These are phyloP conservation scores for Pythium rhizo-oryzae DNA, from an alignment of 352 stramenopile genomes.

Conservation along the genomic window DNA sequence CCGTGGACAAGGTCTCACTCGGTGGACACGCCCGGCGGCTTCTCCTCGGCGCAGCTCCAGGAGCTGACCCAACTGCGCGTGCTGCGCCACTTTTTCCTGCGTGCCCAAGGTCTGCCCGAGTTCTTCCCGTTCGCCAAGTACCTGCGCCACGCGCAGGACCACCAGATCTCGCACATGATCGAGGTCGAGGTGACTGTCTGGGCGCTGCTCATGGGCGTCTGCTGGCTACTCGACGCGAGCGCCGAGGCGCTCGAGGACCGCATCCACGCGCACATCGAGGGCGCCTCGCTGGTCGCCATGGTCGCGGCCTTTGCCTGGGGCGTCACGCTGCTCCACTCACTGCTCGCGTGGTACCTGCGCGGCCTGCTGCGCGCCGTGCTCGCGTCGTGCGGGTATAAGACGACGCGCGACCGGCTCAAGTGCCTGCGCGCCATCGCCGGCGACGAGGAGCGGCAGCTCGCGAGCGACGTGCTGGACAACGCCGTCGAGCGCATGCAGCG, in stretches of 20 bases:
- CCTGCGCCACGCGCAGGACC: constrained; percentile 58
- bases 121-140: constrained; percentile 67
- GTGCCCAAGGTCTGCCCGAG: constrained; percentile 7
- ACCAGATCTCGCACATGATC: constrained; percentile 74
- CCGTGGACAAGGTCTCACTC: constrained; percentile 2
- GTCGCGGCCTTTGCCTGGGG: constrained; percentile 23
- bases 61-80: constrained; percentile 12
- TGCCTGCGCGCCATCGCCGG: constrained; percentile 9
- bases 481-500: constrained; percentile 23
- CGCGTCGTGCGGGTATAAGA: constrained; percentile 4
- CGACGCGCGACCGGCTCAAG: constrained; percentile 12
- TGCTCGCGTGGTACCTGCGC: constrained; percentile 13
- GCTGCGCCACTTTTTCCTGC: constrained; percentile 23
- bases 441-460: constrained; percentile 15
- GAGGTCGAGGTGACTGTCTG: constrained; percentile 65
- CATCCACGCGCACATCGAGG: not conserved
- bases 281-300: constrained; percentile 12
- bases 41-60: constrained; percentile 2
- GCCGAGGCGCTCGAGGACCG: not conserved
- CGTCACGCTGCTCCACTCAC: constrained; percentile 13
- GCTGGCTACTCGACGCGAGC: constrained; percentile 15
- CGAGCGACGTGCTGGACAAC: constrained; percentile 9
- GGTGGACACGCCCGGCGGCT: no score
- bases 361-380: constrained; percentile 10
- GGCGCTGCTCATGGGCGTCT: constrained; percentile 21